These are phyloP conservation scores for Didymella pinodella DNA, from an alignment of 2,329 filamentous ascomycete genomes.

Conservation along the genomic window DNA sequence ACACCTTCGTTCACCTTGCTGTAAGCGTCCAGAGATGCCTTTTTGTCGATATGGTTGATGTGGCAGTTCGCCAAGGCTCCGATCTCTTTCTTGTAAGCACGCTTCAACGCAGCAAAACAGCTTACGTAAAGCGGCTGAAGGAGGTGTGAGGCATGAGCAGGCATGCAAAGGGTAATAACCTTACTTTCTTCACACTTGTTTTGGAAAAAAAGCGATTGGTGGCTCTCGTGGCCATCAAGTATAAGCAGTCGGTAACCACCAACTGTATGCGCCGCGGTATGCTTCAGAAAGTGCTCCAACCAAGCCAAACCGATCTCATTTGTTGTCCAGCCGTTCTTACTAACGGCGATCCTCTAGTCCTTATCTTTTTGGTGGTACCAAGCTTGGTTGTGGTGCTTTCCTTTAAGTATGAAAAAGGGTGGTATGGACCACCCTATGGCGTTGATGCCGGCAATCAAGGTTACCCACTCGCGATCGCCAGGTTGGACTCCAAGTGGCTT, in stretches of 20 bases:
- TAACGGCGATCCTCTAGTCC: conserved; percentile 40
- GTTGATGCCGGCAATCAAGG: too few species aligned
- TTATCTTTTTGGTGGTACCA: conserved; percentile 27
- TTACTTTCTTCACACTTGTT: background rate
- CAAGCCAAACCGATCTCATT: conserved; percentile 44
- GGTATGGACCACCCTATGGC: conserved; percentile 18
- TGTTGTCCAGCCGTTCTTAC: conserved; percentile 46
- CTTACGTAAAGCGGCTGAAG: background rate
- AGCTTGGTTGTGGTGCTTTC: conserved; percentile 5
- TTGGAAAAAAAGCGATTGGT: conserved; percentile 29
- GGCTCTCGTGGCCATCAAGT: conserved; percentile 12
- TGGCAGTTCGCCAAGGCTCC: too few species aligned
- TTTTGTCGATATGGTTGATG: too few species aligned
- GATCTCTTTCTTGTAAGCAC: too few species aligned
- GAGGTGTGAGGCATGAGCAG: background rate
- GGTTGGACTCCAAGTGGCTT: too few species aligned
- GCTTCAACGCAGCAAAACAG: too few species aligned
- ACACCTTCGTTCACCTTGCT: conserved; percentile 6
- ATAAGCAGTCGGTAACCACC: conserved; percentile 8
- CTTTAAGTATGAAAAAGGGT: conserved; percentile 25
- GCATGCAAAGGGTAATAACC: background rate
- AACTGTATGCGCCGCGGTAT: conserved; percentile 33
- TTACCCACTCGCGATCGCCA: too few species aligned
- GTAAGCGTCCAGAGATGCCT: conserved; percentile 34
- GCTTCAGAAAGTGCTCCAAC: conserved; percentile 49